These are phyloP conservation scores for Friedmanniomyces endolithicus DNA, from an alignment of 495 filamentous ascomycete genomes.

Conservation along the genomic window DNA sequence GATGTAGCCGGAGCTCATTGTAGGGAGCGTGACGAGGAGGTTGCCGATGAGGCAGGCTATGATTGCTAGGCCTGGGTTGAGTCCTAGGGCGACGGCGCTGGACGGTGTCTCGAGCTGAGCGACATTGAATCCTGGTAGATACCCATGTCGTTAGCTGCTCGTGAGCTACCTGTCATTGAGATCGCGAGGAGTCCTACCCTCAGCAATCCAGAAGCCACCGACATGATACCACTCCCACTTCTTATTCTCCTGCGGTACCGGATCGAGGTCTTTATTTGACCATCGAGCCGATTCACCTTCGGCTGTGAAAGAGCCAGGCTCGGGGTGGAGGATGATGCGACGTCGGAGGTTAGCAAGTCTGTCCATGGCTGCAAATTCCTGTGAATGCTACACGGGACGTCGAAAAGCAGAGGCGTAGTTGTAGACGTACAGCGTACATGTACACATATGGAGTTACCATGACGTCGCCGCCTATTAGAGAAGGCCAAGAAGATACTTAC, in stretches of 20 bases:
- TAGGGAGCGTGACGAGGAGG: slow-evolving; percentile 9
- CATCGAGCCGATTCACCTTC: slow-evolving; percentile 13
- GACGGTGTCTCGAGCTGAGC: slow-evolving; percentile 9
- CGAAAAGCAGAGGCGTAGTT: too few relatives aligned
- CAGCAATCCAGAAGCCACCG: slow-evolving; percentile 18
- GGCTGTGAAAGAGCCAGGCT: slow-evolving; percentile 11
- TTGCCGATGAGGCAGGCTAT: slow-evolving; percentile 14
- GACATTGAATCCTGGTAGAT: slow-evolving; percentile 1
- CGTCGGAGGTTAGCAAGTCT: not conserved
- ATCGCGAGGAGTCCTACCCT: not conserved
- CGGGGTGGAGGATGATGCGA: slow-evolving; percentile 2
- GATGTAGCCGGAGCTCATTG: slow-evolving; percentile 3
- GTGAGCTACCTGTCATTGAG: too few relatives aligned
- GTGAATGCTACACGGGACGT: not conserved
- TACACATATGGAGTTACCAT: not conserved
- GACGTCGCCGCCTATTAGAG: not conserved
- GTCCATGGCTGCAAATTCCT: slow-evolving; percentile 4
- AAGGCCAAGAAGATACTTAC: not conserved
- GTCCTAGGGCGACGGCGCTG: slow-evolving; percentile 6
- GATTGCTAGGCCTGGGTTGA: slow-evolving; percentile 13
- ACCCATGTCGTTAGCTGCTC: too few relatives aligned
- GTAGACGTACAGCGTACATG: too few relatives aligned
- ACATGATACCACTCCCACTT: slow-evolving; percentile 21
- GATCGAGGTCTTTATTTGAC: slow-evolving; percentile 15
- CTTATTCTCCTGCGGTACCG: slow-evolving; percentile 8